Conservation (phyloP, 1,284 basidiomycete genomes). For the Ustilago sp. region DNA sequence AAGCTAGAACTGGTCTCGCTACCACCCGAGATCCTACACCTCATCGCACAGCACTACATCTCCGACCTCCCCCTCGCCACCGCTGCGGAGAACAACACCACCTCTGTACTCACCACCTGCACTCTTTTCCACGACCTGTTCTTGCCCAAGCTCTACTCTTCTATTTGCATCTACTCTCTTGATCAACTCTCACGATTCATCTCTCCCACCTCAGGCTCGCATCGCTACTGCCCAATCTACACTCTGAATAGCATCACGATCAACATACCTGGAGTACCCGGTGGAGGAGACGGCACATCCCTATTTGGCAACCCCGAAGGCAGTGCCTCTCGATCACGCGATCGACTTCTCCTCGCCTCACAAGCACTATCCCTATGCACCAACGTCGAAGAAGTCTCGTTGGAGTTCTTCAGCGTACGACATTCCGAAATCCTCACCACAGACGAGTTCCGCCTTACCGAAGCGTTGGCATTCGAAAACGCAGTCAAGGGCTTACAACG, state of each 20-base stretch:
- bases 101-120: conserved; percentile 19
- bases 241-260: conserved; percentile 19
- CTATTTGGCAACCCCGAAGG: neutral
- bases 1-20: conserved; percentile 12
- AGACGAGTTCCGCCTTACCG: conserved; percentile 10
- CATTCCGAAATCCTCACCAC: conserved; percentile 36
- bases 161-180: conserved; percentile 22
- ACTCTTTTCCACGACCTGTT: conserved; percentile 26
- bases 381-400: conserved; percentile 15
- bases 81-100: conserved; percentile 13
- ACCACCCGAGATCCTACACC: conserved; percentile 33
- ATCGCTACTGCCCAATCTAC: conserved; percentile 14
- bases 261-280: conserved; percentile 45
- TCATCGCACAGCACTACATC: conserved; percentile 26
- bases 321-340: conserved; percentile 7
- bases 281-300: conserved; percentile 22
- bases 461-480: conserved; percentile 14
- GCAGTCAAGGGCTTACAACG: conserved; percentile 10
- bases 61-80: neutral
- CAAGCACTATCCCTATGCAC: conserved; percentile 16
- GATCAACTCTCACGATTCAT: conserved; percentile 26
- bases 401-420: conserved; percentile 42
- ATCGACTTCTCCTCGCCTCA: conserved; percentile 29
- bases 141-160: conserved; percentile 35
- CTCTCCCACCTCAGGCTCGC: conserved; percentile 6